phyloP scores from a whole-genome alignment of 768 basidiomycete species.

The Suillus paluster region DNA sequence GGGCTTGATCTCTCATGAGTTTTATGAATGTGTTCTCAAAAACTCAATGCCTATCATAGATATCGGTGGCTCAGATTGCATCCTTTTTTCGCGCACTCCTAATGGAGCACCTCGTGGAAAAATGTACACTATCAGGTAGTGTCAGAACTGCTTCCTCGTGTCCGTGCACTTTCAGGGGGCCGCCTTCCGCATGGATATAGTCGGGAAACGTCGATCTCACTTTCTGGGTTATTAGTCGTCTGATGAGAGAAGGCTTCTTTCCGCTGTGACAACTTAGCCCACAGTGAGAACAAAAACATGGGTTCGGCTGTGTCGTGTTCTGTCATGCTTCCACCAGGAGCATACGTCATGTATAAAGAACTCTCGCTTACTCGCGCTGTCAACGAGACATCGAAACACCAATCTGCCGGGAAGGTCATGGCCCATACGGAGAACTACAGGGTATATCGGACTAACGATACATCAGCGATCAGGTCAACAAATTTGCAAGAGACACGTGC shows the following conservation, averaged over 20 bases:
- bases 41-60: not conserved
- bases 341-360: not conserved
- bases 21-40: not conserved
- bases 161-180: conserved; percentile 2
- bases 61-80: not conserved
- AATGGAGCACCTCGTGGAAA: conserved; percentile 3
- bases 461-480: conserved; percentile 3
- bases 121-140: no score
- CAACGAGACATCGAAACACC: not conserved
- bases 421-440: not conserved
- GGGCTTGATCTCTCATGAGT: not conserved
- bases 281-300: conserved; percentile 1
- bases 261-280: not conserved
- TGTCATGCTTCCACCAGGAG: not conserved
- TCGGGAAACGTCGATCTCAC: not conserved
- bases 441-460: conserved; percentile 19
- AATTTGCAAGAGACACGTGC: not conserved
- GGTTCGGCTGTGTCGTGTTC: no score
- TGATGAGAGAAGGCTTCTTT: not conserved
- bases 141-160: not conserved
- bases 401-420: not conserved
- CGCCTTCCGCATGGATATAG: not conserved
- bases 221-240: not conserved
- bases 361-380: not conserved
- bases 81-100: not conserved